phyloP scores from a whole-genome alignment of 1,284 basidiomycete genomes.

The Cutaneotrichosporon mucoides region DNA sequence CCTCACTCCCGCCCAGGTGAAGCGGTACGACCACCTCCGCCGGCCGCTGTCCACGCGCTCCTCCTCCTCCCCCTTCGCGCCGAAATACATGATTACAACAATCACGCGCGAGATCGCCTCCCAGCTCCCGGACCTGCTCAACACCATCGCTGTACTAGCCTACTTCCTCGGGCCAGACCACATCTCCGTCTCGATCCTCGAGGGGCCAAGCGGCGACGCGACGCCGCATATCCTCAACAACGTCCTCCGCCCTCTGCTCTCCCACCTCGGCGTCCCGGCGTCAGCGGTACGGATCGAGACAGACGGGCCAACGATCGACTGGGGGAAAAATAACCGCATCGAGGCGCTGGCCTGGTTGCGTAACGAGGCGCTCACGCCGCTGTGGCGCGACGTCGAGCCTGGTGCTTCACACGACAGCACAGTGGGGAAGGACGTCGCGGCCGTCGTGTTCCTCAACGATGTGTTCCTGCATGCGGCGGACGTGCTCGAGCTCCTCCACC shows the following conservation, averaged over 20 bases:
- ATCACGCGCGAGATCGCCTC: conserved; percentile 40
- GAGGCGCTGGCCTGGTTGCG: conserved; percentile 43
- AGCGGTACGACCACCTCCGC: conserved; percentile 34
- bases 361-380: conserved; percentile 42
- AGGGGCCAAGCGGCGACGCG: conserved; percentile 47
- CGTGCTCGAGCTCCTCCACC: conserved; percentile 44
- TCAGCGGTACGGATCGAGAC: conserved; percentile 32
- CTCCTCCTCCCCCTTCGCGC: not conserved
- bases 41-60: too few relatives aligned
- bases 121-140: conserved; percentile 46
- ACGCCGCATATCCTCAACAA: conserved; percentile 36
- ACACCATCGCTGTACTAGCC: conserved; percentile 38
- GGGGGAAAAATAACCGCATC: conserved; percentile 42
- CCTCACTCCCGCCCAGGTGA: conserved; percentile 32
- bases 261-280: conserved; percentile 32
- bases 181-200: conserved; percentile 43
- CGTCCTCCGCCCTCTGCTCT: conserved; percentile 38
- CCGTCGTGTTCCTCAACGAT: conserved; percentile 49
- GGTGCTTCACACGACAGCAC: not conserved
- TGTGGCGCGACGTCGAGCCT: conserved; percentile 10
- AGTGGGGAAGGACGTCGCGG: conserved; percentile 22
- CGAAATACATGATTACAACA: conserved; percentile 37
- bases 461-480: conserved; percentile 45
- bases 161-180: conserved; percentile 37
- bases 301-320: conserved; percentile 38